Percentiles rank a stretch among this genome's conserved stretches.
These are phyloP conservation scores for Fomitopsis palustris DNA, from an alignment of 1,284 basidiomycete species.

Conservation along the genomic window DNA sequence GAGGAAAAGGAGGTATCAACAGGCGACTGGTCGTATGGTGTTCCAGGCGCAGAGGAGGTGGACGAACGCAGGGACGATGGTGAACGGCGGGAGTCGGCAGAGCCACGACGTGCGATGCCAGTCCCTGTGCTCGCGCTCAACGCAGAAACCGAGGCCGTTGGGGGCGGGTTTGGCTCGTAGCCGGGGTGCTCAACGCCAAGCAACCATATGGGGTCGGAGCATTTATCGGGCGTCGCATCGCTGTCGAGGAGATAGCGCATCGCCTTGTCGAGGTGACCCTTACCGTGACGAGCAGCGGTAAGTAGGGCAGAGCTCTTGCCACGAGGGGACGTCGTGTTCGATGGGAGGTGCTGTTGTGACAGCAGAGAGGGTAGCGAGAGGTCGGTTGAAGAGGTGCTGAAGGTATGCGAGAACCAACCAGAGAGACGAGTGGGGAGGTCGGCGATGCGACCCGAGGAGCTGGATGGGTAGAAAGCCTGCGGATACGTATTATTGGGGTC, in stretches of 20 bases:
- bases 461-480: constrained; percentile 33
- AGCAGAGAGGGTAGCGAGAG: constrained; percentile 61
- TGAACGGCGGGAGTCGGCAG: constrained; percentile 36
- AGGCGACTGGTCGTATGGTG: constrained; percentile 12
- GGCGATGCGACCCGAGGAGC: constrained; percentile 34
- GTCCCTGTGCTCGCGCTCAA: constrained; percentile 18
- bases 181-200: constrained; percentile 78
- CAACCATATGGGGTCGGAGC: constrained; percentile 78
- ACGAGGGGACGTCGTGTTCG: constrained; percentile 37
- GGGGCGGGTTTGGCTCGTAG: constrained; percentile 53
- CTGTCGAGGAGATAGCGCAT: constrained; percentile 82
- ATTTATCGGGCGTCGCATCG: constrained; percentile 80
- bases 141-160: constrained; percentile 25
- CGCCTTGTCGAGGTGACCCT: constrained; percentile 73
- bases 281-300: constrained; percentile 67
- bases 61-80: constrained; percentile 46
- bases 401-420: constrained; percentile 76
- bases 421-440: constrained; percentile 63
- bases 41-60: constrained; percentile 40
- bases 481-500: constrained; percentile 39
- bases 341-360: constrained; percentile 36
- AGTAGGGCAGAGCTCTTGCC: constrained; percentile 48
- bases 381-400: constrained; percentile 66
- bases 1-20: constrained; percentile 33
- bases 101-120: constrained; percentile 29